Base-by-base conservation (phyloP, 2,329 filamentous ascomycete species). In the Arthroderma sp. region DNA sequence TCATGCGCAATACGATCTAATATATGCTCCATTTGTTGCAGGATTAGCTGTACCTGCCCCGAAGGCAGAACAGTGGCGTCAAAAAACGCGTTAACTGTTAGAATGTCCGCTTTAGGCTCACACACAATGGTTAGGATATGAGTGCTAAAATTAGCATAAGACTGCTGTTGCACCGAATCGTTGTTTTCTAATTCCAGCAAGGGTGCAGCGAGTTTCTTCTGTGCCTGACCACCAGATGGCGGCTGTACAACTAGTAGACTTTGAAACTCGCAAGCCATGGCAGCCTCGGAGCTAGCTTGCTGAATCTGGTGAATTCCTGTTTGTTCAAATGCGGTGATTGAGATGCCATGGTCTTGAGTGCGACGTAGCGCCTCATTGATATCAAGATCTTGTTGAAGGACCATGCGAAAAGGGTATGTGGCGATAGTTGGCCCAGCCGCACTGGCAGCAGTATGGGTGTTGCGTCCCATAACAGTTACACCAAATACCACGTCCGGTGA, bases 291-390 rank as follows among this genome's bases (percentile, higher is more conserved):
- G 50, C 71, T 73, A 10, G 75, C 56, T 10, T 66, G 63, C 27
- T 74, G 70, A 47, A 70, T 69, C 40, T 67, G 59, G 40, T 68
- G 66, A 10, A 70, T 43, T 6, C 67, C 67, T 8, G 74, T 68
- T 54, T 82, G 77, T 59, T 82, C 75, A 52, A 79, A 72, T 0
- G 75, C 71, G 3, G 80, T 78, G 39, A 73, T 67, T 7, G 65
- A 59, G 0, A 74, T 62, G 0, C 68, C 33, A 4, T 47, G 67
- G 27, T 72, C 61, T 36, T 80, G 75, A 3, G 81, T 66, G 2
- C 61, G 56, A 37, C 71, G 66, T 3, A 81, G 61, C 47, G 71
- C 78, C 33, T 74, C 67, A 0, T 60, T 55, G 1, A 63, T 57
- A 29, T 57, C 58, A 38, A 61, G 52, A 43, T 54, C 34, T 8